Conservation (phyloP, 805 yeast species). For the Metschnikowia reukaufii region DNA sequence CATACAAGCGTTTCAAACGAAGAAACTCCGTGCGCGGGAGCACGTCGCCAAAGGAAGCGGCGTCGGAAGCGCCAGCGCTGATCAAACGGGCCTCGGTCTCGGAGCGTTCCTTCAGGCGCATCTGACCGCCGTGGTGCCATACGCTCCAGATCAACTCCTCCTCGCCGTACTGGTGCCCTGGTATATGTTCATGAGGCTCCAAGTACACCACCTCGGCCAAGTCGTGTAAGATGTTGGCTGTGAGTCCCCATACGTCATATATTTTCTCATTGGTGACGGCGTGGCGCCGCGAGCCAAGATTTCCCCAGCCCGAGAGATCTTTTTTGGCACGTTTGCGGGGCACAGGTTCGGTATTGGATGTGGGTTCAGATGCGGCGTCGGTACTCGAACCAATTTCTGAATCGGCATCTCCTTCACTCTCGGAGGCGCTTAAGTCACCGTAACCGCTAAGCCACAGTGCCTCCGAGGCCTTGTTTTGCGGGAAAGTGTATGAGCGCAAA, state of each 20-base stretch:
- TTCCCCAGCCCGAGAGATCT: conserved; percentile 37
- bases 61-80: conserved; percentile 8
- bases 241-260: conserved; percentile 80
- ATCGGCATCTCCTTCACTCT: conserved; percentile 30
- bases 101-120: conserved; percentile 48
- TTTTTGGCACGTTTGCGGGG: conserved; percentile 6
- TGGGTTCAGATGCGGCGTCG: too few relatives aligned
- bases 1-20: conserved; percentile 44
- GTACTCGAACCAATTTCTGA: too few relatives aligned
- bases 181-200: background rate
- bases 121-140: conserved; percentile 53
- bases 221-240: conserved; percentile 77
- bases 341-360: too few relatives aligned
- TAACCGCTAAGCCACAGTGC: conserved; percentile 63
- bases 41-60: conserved; percentile 40
- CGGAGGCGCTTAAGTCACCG: conserved; percentile 55
- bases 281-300: conserved; percentile 39
- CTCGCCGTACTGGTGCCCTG: conserved; percentile 47
- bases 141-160: conserved; percentile 64
- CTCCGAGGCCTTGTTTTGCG: conserved; percentile 54
- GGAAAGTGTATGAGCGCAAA: conserved; percentile 60
- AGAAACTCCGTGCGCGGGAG: conserved; percentile 45
- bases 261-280: conserved; percentile 44
- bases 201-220: conserved; percentile 54
- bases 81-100: conserved; percentile 58